Evolutionary conservation across 371 early-diverging fungal species (phyloP).

Genomic region (Nosema muscidifuracis): DNA sequence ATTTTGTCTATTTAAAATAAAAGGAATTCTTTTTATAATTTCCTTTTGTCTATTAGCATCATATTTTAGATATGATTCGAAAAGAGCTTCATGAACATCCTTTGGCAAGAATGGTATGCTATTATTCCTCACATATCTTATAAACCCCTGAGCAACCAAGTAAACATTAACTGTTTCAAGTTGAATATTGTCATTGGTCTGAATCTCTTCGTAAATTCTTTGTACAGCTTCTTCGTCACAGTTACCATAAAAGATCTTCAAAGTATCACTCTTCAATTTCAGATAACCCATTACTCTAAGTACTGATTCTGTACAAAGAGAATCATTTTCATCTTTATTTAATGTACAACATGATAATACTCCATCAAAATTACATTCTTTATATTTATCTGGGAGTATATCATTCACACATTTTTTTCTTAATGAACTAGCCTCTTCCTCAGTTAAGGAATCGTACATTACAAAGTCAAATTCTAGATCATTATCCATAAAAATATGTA

Average conservation of each 20-base stretch:
- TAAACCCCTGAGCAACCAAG: constrained; percentile 9
- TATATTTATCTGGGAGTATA: no score
- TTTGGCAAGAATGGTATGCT: constrained; percentile 5
- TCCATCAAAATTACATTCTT: no score
- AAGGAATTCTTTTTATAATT: constrained; percentile 29
- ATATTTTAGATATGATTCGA: constrained; percentile 15
- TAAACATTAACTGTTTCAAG: neutral
- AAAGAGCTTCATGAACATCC: constrained; percentile 1
- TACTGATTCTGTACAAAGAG: neutral
- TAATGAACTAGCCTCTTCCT: neutral
- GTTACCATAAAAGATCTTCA: neutral
- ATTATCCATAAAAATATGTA: no score
- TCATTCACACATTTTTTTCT: neutral
- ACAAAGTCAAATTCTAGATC: neutral
- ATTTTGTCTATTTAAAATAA: constrained; percentile 12
- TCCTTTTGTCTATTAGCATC: constrained; percentile 10
- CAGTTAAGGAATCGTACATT: neutral
- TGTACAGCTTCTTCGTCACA: neutral
- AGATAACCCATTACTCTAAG: neutral
- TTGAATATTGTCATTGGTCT: constrained; percentile 14
- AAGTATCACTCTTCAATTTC: neutral
- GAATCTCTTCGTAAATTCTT: neutral
- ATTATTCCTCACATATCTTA: constrained; percentile 4
- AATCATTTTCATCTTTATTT: neutral
- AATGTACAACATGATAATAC: no score